Conservation (phyloP, 257 asterid species). For the Hygrophila difformis region DNA sequence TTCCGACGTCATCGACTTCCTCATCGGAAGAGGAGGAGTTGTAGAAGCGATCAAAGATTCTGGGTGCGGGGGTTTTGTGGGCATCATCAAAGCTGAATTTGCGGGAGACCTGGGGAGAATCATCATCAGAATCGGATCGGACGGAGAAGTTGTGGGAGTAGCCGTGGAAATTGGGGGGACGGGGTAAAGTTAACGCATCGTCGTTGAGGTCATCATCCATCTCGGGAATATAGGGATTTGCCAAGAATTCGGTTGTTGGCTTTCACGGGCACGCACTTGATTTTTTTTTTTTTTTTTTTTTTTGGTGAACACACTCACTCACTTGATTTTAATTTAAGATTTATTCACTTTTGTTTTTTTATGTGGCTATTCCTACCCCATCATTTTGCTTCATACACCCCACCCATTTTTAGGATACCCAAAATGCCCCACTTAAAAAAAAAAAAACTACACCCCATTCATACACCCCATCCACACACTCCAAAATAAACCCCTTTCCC, state of each 20-base stretch:
- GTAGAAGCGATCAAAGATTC: conserved; percentile 77
- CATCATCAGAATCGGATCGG: conserved; percentile 33
- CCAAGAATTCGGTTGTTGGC: conserved; percentile 27
- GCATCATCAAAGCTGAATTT: conserved; percentile 35
- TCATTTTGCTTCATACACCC: too few relatives aligned
- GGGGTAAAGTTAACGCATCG: conserved; percentile 26
- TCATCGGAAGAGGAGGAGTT: conserved; percentile 60
- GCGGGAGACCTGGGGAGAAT: conserved; percentile 13
- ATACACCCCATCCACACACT: too few relatives aligned
- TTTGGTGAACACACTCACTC: too few relatives aligned
- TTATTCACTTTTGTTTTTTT: too few relatives aligned
- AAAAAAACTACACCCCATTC: too few relatives aligned
- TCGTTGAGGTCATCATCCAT: conserved; percentile 44
- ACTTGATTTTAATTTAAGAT: too few relatives aligned
- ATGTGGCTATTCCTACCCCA: too few relatives aligned
- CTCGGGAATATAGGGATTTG: conserved; percentile 19
- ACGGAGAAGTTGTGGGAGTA: conserved; percentile 37
- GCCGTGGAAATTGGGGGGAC: conserved; percentile 21
- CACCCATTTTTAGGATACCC: too few relatives aligned
- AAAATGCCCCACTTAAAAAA: too few relatives aligned
- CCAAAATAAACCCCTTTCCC: too few relatives aligned
- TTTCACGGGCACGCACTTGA: too few relatives aligned
- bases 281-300: too few relatives aligned
- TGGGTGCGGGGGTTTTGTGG: conserved; percentile 33
- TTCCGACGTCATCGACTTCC: conserved; percentile 37